These are phyloP conservation scores for Cyathus olla DNA, from an alignment of 1,284 basidiomycete genomes.

Conservation along the genomic window DNA sequence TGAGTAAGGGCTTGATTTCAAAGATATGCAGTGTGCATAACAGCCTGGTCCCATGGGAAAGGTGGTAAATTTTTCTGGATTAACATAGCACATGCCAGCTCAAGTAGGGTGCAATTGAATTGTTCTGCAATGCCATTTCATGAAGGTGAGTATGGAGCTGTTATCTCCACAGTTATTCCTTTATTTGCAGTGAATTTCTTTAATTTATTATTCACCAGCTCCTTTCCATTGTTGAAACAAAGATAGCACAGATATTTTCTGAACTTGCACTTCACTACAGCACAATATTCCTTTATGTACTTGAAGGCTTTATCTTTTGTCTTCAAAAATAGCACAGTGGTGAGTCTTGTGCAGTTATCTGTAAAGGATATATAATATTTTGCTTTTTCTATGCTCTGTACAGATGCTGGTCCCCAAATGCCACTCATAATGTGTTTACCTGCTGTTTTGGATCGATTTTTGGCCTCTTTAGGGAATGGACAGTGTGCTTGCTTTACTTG, in stretches of 20 bases:
- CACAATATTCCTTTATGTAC: neutral
- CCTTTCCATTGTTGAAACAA: constrained; percentile 29
- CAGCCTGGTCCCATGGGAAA: constrained; percentile 52
- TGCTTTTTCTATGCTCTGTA: constrained; percentile 9
- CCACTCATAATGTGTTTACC: constrained; percentile 13
- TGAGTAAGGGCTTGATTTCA: constrained; percentile 23
- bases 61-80: constrained; percentile 33
- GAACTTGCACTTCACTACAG: constrained; percentile 10
- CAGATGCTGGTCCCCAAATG: constrained; percentile 18
- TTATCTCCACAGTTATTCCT: constrained; percentile 27
- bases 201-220: constrained; percentile 26
- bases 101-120: constrained; percentile 40
- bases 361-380: constrained; percentile 29
- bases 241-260: constrained; percentile 19
- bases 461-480: constrained; percentile 12
- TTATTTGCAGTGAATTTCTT: constrained; percentile 16
- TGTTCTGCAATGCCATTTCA: constrained; percentile 53
- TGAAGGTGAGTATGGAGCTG: constrained; percentile 44
- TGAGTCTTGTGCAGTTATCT: constrained; percentile 10
- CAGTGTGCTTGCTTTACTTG: constrained; percentile 10
- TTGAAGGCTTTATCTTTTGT: constrained; percentile 19
- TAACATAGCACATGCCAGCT: constrained; percentile 37
- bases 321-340: constrained; percentile 19
- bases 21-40: constrained; percentile 40
- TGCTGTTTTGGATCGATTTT: constrained; percentile 3